Evolutionary conservation across 2,329 filamentous ascomycete species (phyloP).

Genomic region (Penicillium sp.): DNA sequence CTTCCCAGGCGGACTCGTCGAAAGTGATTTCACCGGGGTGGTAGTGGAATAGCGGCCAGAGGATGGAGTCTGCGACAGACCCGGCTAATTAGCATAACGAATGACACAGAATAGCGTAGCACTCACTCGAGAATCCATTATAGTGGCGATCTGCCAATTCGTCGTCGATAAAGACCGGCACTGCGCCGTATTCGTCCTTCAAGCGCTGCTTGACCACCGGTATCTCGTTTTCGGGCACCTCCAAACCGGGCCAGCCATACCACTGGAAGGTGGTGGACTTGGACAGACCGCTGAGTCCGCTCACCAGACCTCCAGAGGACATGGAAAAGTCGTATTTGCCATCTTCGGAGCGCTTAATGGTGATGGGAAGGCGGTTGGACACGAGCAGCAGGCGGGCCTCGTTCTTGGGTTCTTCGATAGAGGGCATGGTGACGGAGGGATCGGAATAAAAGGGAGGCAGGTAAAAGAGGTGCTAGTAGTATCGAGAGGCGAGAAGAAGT

Average conservation of each 20-base stretch:
- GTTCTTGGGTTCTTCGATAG: constrained; percentile 31
- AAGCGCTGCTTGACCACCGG: constrained; percentile 68
- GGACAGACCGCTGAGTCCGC: constrained; percentile 81
- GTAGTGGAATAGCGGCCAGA: constrained; percentile 98
- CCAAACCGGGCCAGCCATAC: constrained; percentile 96
- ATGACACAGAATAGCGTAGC: constrained; percentile 51
- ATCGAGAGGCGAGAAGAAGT: no score
- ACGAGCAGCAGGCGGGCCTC: constrained; percentile 67
- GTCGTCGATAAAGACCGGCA: constrained; percentile 89
- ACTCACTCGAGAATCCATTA: constrained; percentile 92
- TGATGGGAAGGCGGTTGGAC: constrained; percentile 93
- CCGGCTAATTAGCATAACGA: constrained; percentile 32
- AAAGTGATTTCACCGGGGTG: constrained; percentile 98
- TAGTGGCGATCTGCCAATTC: constrained; percentile 93
- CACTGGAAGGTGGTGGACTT: constrained; percentile 95
- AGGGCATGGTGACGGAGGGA: constrained; percentile 30
- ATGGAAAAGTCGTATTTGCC: constrained; percentile 90
- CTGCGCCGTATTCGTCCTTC: constrained; percentile 80
- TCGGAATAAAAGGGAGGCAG: not conserved
- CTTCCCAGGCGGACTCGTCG: constrained; percentile 89
- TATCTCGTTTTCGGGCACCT: constrained; percentile 81
- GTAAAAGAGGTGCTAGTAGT: not conserved
- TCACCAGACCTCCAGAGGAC: constrained; percentile 94
- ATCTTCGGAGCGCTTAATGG: constrained; percentile 89
- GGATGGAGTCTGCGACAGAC: constrained; percentile 68